Evolutionary conservation across 371 early-diverging fungal genomes (phyloP), one percentile per base, ranked within the genome.

Genomic region (Mucor velutinosus): DNA sequence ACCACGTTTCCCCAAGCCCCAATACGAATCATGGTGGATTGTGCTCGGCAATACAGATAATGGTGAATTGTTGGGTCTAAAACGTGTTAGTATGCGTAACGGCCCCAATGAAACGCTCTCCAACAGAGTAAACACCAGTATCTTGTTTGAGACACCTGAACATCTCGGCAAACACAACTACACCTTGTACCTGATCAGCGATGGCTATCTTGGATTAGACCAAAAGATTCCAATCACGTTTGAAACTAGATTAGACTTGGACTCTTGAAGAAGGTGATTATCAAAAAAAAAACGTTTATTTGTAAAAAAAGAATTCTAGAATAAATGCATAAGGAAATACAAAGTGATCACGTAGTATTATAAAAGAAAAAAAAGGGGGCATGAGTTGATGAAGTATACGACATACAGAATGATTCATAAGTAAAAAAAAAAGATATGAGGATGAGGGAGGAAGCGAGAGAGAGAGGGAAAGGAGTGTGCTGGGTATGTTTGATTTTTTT

Each of bases 21-120:
- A 97, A 72, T 90, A 88, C 69, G 97, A 98, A 70, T 90, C 93
- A 0, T 96, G 95, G 94, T 96, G 93, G 93, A 66, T 93, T 1
- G 83, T 95, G 7, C 75, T 97, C 8, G 95, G 90, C 7, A 87
- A 93, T 60, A 74, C 82, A 0, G 84, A 74, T 6, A 78, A 66
- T 3, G 88, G 91, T 61, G 92, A 90, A 61, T 72, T 96, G 37
- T 62, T 94, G 58, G 93, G 89, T 0, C 60, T 96, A 65, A 94
- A 92, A 77, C 85, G 95, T 23, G 77, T 94, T 25, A 82, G 87
- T 49, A 88, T 90, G 86, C 88, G 90, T 29, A 82, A 86, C 53
- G 84, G 83, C 11, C 84, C 84, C 7, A 79, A 81, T 33, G 85
- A 82, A 41, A 79, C 76, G 6, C 70, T 84, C 27, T 41, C 69